Base-by-base conservation (phyloP, 1,139 yeast genomes). In the Kodamaea fungicola region DNA sequence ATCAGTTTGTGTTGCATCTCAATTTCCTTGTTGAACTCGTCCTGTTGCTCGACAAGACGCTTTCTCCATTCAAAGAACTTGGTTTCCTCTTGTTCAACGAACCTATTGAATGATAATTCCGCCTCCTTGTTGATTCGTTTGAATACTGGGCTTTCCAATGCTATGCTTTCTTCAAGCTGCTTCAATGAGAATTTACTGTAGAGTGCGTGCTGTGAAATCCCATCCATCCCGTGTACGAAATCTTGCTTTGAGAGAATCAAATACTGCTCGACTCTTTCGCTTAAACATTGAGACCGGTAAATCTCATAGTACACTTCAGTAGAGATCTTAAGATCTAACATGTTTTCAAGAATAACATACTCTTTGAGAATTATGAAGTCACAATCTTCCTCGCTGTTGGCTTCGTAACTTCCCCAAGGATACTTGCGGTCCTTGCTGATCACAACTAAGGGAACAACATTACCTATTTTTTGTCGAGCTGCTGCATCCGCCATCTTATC, bases 401-500 rank as follows among this genome's bases (percentile, higher is more conserved):
- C 78, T 45, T 85, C 88, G 4, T 83, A 81, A 21, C 69, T 41
- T 0, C 95, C 95, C 94, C 95, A 86, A 8, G 63, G 67, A 56
- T 84, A 86, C 45, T 68, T 64, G 47, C 95, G 71, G 4, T 88
- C 92, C 42, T 81, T 66, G 8, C 83, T 76, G 34, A 85, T 74
- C 1, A 84, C 55, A 1, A 85, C 70, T 52, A 71, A 83, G 0
- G 95, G 95, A 45, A 73, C 63, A 22, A 60, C 57, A 1, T 48
- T 43, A 16, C 64, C 55, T 34, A 67, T 57, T 8, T 55, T 46
- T 5, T 56, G 50, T 8, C 49, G 52, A 4, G 67, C 61, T 7
- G 62, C 62, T 23, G 62, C 63, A 41, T 75, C 77, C 6, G 59
- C 59, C 9, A 81, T 60, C 37, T 80, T 71, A 33, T 72, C 71